Evolutionary conservation across 768 basidiomycete genomes (phyloP), one percentile per base, ranked within the genome.

Genomic region (Suillus bovinus): DNA sequence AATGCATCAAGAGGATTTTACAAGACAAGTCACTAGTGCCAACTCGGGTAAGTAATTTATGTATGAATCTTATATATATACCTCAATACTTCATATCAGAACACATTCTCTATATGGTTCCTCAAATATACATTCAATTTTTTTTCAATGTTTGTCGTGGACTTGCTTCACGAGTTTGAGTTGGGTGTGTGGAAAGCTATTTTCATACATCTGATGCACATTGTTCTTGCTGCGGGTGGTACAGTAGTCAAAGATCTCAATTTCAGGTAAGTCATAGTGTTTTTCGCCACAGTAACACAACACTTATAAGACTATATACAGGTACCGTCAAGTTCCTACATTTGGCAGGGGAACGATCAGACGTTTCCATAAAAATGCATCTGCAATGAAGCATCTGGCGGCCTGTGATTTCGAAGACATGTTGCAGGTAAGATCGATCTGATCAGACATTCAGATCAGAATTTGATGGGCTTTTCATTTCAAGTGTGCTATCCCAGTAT

Each of bases 331-430:
- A 24, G 61, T 78, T 0, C 64, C 76, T 0, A 64, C 74, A 0
- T 80, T 80, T 68, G 77, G 78, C 0, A 55, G 64, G 1, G 65
- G 64, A 4, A 76, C 74, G 0, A 79, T 80, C 10, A 63, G 71
- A 0, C 52, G 56, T 10, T 80, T 79, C 55, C 27, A 53, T 11
- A 64, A 67, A 22, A 77, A 81, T 66, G 74, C 70, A 0, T 73
- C 76, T 2, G 70, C 69, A 4, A 71, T 81, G 69, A 76, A 74
- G 33, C 63, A 68, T 27, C 60, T 78, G 1, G 76, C 75, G 3
- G 80, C 76, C 0, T 64, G 70, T 10, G 77, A 81, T 44, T 81
- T 72, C 54, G 74, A 81, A 36, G 79, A 81, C 53, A 61, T 80
- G 2, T 59, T 80, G 0, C 78, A 79, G 68, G 68, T 67, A 57